Evolutionary conservation across 495 filamentous ascomycete species (phyloP).

Genomic region (Aspergillus saccharolyticus): DNA sequence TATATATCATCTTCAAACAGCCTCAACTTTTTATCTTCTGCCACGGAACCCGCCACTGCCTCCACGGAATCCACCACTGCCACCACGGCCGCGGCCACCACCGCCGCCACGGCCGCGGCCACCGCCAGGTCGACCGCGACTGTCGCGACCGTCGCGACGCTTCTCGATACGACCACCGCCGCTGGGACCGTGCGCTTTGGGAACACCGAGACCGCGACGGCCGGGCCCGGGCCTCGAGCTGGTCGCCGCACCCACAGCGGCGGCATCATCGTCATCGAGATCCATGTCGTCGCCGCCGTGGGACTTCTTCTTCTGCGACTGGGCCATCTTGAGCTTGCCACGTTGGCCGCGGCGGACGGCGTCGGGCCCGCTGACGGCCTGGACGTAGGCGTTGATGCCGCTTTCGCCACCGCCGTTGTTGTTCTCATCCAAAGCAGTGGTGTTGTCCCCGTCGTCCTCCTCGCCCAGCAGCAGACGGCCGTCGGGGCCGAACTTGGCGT

Average conservation of each 20-base stretch:
- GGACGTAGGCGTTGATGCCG: conserved; percentile 86
- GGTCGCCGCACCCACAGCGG: conserved; percentile 12
- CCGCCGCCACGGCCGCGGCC: conserved; percentile 22
- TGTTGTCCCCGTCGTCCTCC: conserved; percentile 54
- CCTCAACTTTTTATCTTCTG: too few species aligned
- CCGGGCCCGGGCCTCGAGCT: conserved; percentile 18
- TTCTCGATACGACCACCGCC: conserved; percentile 36
- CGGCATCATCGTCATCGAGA: conserved; percentile 32
- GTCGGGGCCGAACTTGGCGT: conserved; percentile 69
- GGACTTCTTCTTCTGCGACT: conserved; percentile 52
- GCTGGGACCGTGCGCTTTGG: conserved; percentile 39
- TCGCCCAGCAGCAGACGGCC: conserved; percentile 82
- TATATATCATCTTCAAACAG: conserved; percentile 20
- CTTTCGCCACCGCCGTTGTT: conserved; percentile 38
- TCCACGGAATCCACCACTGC: conserved; percentile 13
- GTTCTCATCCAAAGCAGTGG: conserved; percentile 47
- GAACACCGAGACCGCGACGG: conserved; percentile 44
- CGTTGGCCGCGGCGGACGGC: conserved; percentile 73
- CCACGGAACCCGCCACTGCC: conserved; percentile 14
- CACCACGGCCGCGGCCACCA: conserved; percentile 26
- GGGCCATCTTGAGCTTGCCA: conserved; percentile 82
- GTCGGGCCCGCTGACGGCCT: conserved; percentile 80
- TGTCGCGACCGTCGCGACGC: conserved; percentile 17
- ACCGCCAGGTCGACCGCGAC: conserved; percentile 12
- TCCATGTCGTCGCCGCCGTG: conserved; percentile 68